These are phyloP conservation scores for Trichosporon sp. DNA, from an alignment of 1,284 basidiomycete genomes.

Conservation along the genomic window DNA sequence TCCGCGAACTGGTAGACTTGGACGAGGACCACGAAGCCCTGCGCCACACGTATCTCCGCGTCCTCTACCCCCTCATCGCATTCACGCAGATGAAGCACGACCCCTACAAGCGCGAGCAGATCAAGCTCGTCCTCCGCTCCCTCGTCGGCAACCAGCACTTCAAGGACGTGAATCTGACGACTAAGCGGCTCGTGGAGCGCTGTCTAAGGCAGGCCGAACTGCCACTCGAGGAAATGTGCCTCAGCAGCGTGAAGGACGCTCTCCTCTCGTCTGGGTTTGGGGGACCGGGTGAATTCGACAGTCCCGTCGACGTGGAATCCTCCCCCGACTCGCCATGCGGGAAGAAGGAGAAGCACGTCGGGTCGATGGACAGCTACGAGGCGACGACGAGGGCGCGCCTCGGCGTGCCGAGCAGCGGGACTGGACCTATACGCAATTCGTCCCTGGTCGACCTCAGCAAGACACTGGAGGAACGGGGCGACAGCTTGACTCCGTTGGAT, in stretches of 20 bases:
- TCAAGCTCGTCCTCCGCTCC: constrained; percentile 78
- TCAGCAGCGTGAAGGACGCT: constrained; percentile 24
- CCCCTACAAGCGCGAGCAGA: constrained; percentile 90
- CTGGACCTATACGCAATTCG: constrained; percentile 46
- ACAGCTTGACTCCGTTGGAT: constrained; percentile 26
- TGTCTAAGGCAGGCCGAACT: constrained; percentile 63
- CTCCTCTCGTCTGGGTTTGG: constrained; percentile 19
- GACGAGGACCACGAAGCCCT: constrained; percentile 95
- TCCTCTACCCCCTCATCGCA: constrained; percentile 90
- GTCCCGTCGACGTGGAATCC: neutral
- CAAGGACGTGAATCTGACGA: constrained; percentile 80
- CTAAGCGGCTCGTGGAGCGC: constrained; percentile 85
- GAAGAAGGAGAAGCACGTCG: neutral
- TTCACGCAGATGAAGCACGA: constrained; percentile 84
- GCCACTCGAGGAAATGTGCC: constrained; percentile 10
- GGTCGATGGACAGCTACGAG: constrained; percentile 11
- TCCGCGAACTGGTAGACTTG: constrained; percentile 85
- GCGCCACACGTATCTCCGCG: constrained; percentile 94
- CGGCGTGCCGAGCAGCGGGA: neutral
- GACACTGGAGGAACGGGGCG: constrained; percentile 30
- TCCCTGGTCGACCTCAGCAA: constrained; percentile 49
- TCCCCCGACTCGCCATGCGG: neutral
- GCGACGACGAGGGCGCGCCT: constrained; percentile 14
- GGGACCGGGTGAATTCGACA: constrained; percentile 2
- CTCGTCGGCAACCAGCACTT: constrained; percentile 74